Conservation (phyloP, 2,329 filamentous ascomycete species). For the Penicillium digitatum region DNA sequence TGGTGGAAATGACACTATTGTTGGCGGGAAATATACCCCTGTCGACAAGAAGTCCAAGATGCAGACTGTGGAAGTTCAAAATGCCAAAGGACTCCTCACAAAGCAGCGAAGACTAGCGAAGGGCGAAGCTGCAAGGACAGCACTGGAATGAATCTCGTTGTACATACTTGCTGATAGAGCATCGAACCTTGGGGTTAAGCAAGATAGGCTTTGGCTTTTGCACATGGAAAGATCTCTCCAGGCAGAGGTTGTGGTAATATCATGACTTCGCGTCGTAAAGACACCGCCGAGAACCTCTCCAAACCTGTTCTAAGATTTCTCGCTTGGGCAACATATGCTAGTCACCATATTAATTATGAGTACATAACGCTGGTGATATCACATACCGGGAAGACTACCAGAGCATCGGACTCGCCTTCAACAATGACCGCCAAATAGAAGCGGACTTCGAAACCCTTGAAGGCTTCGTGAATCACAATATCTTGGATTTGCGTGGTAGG, state of each 20-base stretch:
- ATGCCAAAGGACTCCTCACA: constrained; percentile 54
- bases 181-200: not conserved
- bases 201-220: not conserved
- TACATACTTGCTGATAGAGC: constrained; percentile 6
- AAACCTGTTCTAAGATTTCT: constrained; percentile 77
- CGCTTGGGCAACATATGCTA: constrained; percentile 67
- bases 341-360: constrained; percentile 4
- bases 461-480: constrained; percentile 91
- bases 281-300: constrained; percentile 79
- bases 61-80: constrained; percentile 59
- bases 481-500: constrained; percentile 90
- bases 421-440: constrained; percentile 90
- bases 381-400: constrained; percentile 85
- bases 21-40: constrained; percentile 56
- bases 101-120: constrained; percentile 45
- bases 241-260: constrained; percentile 12
- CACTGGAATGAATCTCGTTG: constrained; percentile 6
- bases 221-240: constrained; percentile 1
- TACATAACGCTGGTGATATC: not conserved
- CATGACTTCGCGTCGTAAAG: constrained; percentile 65
- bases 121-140: constrained; percentile 16
- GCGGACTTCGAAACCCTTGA: constrained; percentile 82
- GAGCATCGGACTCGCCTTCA: constrained; percentile 78
- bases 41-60: constrained; percentile 54
- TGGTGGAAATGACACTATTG: constrained; percentile 52